Base-by-base conservation (phyloP, 2,329 filamentous ascomycete species). In the Incumbomyces delicatus region DNA sequence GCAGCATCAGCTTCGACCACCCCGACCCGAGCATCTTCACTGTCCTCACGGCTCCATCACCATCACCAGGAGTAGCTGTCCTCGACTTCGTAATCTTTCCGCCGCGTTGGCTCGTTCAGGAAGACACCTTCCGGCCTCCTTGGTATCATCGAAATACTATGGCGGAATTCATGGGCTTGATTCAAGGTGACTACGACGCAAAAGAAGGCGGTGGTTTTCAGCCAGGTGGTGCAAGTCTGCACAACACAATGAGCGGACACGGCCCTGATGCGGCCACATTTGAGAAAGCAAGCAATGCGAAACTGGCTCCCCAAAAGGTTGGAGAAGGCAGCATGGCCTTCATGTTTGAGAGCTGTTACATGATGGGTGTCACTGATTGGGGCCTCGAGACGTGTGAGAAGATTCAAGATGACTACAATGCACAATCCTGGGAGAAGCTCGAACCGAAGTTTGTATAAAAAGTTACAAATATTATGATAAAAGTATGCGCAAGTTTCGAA, bases 141-240 rank as follows among this genome's bases (percentile, higher is more conserved):
- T 68, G 67, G 52, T 68, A 66, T 50, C 66, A 68, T 50, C 64
- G 66, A 31, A 68, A 68, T 41, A 64, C 58, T 8, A 61, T 63
- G 30, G 63, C 59, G 7, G 66, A 67, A 50, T 50, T 54, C 37
- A 52, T 32, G 12, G 52, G 39, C 5, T 46, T 50, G 6, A 51
- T 54, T 20, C 41, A 52, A 16, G 46, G 32, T 29, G 34, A 29
- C 8, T 50, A 54, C 30, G 50, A 50, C 18, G 11, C 27, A 22
- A 34, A 12, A 5, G 39, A 33, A 27, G 33, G 41, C 29, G 47
- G 36, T 18, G 51, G 51, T 33, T 49, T 45, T 27, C 31, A 32
- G 8, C 47, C 47, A 7, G 42, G 42, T 30, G 35, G 30, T 22
- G 47, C 42, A 16, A 35, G 41, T 22, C 20, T 49, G 33, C 40